phyloP scores from a whole-genome alignment of 2,329 filamentous ascomycete species.

The Penicillium sp. region DNA sequence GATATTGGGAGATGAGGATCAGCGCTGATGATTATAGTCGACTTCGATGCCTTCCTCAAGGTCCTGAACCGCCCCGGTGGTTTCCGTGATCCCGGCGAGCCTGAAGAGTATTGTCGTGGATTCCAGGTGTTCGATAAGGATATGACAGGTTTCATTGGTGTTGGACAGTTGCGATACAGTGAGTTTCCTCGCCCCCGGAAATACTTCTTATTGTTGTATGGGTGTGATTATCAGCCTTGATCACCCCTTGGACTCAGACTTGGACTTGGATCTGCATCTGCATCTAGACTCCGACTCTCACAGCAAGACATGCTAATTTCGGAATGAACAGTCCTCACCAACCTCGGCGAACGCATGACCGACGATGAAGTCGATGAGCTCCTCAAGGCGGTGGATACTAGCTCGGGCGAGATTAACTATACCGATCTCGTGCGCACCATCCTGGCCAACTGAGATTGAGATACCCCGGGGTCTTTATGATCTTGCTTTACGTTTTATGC shows the following conservation, averaged over 20 bases:
- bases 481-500: conserved; percentile 13
- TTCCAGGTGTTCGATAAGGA: conserved; percentile 99
- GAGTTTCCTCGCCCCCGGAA: conserved; percentile 20
- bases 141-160: conserved; percentile 95
- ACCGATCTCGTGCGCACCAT: conserved; percentile 84
- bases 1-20: no score
- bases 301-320: neutral
- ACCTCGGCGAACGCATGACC: conserved; percentile 98
- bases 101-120: conserved; percentile 95
- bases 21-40: conserved; percentile 59
- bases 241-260: no score
- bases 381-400: conserved; percentile 96
- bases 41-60: conserved; percentile 96
- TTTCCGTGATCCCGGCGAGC: conserved; percentile 96
- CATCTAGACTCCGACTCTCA: neutral
- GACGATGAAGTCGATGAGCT: conserved; percentile 99
- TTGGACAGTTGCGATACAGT: conserved; percentile 93
- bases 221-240: no score
- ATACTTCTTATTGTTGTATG: no score
- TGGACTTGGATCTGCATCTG: no score
- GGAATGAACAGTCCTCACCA: conserved; percentile 71
- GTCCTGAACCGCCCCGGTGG: conserved; percentile 95
- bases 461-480: conserved; percentile 12
- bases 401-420: conserved; percentile 96
- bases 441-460: conserved; percentile 67